These are phyloP conservation scores for Poa annua DNA, from an alignment of 176 grass and related monocot genomes.

Conservation along the genomic window DNA sequence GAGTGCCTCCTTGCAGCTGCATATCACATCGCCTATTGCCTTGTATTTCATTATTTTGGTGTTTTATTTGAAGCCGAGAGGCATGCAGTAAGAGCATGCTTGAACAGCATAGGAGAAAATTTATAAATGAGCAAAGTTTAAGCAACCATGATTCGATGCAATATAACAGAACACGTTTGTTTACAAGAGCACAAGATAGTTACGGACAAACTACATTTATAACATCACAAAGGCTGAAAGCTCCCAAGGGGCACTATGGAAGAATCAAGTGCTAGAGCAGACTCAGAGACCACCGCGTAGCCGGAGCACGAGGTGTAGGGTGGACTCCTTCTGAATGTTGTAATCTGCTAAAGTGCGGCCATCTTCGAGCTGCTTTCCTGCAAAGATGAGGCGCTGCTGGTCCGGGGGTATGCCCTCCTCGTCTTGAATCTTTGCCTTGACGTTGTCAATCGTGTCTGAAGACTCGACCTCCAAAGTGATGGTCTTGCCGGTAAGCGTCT, in stretches of 20 bases:
- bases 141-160: not conserved
- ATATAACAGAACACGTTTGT: too few species aligned
- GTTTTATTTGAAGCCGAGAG: too few species aligned
- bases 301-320: conserved; percentile 59
- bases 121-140: not conserved
- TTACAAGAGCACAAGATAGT: not conserved
- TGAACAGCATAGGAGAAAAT: not conserved
- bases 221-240: not conserved
- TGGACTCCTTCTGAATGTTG: conserved; percentile 85
- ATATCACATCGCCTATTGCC: too few species aligned
- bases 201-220: not conserved
- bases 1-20: too few species aligned
- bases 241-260: not conserved
- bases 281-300: not conserved
- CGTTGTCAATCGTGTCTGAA: conserved; percentile 66
- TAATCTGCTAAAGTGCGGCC: conserved; percentile 64
- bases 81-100: too few species aligned
- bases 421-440: conserved; percentile 84
- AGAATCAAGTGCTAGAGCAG: not conserved
- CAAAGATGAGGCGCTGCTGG: conserved; percentile 72
- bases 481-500: conserved; percentile 78
- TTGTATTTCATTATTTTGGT: too few species aligned
- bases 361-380: conserved; percentile 70
- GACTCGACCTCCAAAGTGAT: conserved; percentile 60
- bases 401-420: conserved; percentile 76